Percentiles rank a stretch among this genome's conserved stretches.
These are phyloP conservation scores for Arthrobotrys entomopaga DNA, from an alignment of 2,329 filamentous ascomycete species.

Conservation along the genomic window DNA sequence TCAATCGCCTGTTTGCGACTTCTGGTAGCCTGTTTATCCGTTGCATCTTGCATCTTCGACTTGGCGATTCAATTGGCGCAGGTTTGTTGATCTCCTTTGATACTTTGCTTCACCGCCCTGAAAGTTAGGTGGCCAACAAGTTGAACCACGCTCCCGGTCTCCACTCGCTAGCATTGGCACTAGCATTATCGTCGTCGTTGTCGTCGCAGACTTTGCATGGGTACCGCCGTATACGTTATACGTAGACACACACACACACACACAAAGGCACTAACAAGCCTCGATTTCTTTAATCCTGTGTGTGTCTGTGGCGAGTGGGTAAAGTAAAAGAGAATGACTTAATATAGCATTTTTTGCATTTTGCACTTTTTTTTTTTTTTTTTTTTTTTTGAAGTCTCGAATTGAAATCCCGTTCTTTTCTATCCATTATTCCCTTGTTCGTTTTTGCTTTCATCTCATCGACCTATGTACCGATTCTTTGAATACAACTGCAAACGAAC, in stretches of 20 bases:
- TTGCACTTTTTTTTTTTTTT: no score
- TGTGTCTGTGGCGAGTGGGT: slow-evolving; percentile 1
- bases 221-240: background rate
- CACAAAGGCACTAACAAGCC: background rate
- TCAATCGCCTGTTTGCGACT: background rate
- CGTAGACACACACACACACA: background rate
- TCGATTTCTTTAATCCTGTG: slow-evolving; percentile 12
- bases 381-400: no score
- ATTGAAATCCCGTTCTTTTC: background rate
- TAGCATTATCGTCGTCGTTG: background rate
- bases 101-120: slow-evolving; percentile 20
- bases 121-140: no score
- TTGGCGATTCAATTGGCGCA: slow-evolving; percentile 33
- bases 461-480: no score
- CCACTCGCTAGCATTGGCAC: slow-evolving; percentile 1
- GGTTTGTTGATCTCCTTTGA: slow-evolving; percentile 1
- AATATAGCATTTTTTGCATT: slow-evolving; percentile 8
- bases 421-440: background rate
- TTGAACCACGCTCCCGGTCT: background rate
- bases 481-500: no score
- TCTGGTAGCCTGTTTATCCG: background rate
- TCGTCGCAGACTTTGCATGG: slow-evolving; percentile 11
- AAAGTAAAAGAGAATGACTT: slow-evolving; percentile 5
- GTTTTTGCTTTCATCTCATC: slow-evolving; percentile 3
- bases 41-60: background rate